Evolutionary conservation across 2,329 filamentous ascomycete species (phyloP).

Genomic region (Scleromitrula shiraiana): DNA sequence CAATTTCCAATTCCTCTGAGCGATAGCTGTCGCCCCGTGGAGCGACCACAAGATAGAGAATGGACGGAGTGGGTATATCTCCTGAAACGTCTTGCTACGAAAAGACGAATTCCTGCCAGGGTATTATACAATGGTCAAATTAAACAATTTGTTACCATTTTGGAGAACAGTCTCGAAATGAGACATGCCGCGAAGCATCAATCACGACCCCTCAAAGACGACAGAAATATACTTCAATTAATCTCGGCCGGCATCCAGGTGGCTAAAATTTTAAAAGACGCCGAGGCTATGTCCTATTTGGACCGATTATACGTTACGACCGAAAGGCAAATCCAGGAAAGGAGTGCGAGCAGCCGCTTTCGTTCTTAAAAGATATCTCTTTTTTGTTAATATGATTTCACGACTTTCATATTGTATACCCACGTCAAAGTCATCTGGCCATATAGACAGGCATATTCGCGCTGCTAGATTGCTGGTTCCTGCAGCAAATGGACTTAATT

Average conservation of each 20-base stretch:
- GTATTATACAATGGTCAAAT: conserved; percentile 86
- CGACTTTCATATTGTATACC: conserved; percentile 18
- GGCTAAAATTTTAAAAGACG: conserved; percentile 76
- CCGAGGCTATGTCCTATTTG: conserved; percentile 33
- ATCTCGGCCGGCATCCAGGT: conserved; percentile 84
- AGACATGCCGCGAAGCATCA: conserved; percentile 78
- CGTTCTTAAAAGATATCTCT: conserved; percentile 15
- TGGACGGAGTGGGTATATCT: conserved; percentile 93
- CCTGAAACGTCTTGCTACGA: conserved; percentile 76
- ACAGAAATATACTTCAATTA: conserved; percentile 79
- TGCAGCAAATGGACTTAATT: not conserved
- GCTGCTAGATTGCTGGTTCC: not conserved
- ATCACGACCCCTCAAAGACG: conserved; percentile 75
- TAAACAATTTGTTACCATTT: conserved; percentile 80
- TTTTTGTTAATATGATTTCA: conserved; percentile 15
- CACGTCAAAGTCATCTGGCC: not conserved
- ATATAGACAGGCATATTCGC: not conserved
- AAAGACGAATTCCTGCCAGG: conserved; percentile 73
- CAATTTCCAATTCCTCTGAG: conserved; percentile 83
- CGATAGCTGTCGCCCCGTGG: conserved; percentile 66
- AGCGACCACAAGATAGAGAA: conserved; percentile 68
- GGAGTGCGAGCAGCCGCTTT: conserved; percentile 34
- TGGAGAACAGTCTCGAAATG: conserved; percentile 86
- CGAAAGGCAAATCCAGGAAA: conserved; percentile 68
- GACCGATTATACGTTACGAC: conserved; percentile 76